Conservation (phyloP, 139 green algal genomes). For the Micractinium conductrix region DNA sequence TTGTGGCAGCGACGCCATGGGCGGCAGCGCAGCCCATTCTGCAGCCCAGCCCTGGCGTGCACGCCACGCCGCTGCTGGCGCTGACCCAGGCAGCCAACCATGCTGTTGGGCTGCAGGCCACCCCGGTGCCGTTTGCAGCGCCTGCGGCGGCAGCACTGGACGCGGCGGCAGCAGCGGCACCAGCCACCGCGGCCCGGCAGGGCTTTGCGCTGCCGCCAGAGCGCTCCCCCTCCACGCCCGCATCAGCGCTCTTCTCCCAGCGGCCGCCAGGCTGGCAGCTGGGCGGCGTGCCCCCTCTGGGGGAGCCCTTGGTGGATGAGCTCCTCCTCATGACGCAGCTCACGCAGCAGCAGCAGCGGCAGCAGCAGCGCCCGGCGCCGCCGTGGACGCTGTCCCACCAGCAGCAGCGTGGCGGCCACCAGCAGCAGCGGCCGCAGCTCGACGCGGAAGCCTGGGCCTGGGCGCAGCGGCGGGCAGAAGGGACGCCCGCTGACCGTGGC, state of each 20-base stretch:
- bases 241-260: not conserved
- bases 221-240: not conserved
- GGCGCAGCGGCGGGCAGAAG: constrained; percentile 7
- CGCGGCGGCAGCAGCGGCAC: not conserved
- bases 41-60: not conserved
- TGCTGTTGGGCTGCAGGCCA: not conserved
- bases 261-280: constrained; percentile 17
- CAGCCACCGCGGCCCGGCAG: not conserved
- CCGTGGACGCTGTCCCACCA: not conserved
- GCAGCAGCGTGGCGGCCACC: not conserved
- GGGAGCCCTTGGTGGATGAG: not conserved
- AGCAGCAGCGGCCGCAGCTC: not conserved
- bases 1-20: not conserved
- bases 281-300: no score
- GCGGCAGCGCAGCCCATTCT: not conserved
- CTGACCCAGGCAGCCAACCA: constrained; percentile 27
- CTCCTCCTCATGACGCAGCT: constrained; percentile 35
- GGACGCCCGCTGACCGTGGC: not conserved
- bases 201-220: no score
- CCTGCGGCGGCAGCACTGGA: no score
- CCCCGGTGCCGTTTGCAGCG: not conserved
- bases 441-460: constrained; percentile 18
- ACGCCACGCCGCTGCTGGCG: constrained; percentile 18
- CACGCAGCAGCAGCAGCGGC: constrained; percentile 17
- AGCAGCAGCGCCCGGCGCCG: constrained; percentile 14